A percentile compares a stretch with the other conserved stretches of the same genome.
Evolutionary conservation across 2,329 filamentous ascomycete species (phyloP).

Genomic region (Karstenula rhodostoma): DNA sequence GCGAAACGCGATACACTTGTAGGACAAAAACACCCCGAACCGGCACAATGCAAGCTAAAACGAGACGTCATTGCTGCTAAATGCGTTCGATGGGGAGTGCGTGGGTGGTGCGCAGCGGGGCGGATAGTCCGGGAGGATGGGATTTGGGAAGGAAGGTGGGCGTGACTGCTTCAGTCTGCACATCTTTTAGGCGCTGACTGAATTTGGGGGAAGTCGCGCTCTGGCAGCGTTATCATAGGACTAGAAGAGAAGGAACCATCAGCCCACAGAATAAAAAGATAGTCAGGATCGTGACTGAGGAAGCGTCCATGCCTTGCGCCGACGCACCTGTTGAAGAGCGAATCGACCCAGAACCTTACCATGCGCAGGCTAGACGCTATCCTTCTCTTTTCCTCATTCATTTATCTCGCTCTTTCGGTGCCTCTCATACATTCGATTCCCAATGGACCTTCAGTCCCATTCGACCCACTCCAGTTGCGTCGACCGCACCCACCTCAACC

Average conservation of each 20-base stretch:
- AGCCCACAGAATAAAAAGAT: neutral
- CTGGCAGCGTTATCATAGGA: neutral
- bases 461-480: neutral
- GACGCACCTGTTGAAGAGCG: neutral
- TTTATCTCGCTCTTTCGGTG: neutral
- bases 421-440: neutral
- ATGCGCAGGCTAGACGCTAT: constrained; percentile 7
- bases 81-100: neutral
- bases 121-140: neutral
- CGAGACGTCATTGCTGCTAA: constrained; percentile 9
- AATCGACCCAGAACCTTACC: neutral
- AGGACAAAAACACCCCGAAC: constrained; percentile 13
- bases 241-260: neutral
- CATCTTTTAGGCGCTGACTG: neutral
- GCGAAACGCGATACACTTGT: constrained; percentile 11
- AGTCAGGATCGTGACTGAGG: neutral
- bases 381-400: neutral
- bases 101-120: neutral
- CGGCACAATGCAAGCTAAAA: constrained; percentile 17
- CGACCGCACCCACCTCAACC: neutral
- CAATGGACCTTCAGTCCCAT: neutral
- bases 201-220: neutral
- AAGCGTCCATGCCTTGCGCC: constrained; percentile 5
- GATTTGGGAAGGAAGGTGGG: neutral
- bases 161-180: neutral